Evolutionary conservation across 495 filamentous ascomycete genomes (phyloP).

Genomic region (Lophiostoma macrostomum): DNA sequence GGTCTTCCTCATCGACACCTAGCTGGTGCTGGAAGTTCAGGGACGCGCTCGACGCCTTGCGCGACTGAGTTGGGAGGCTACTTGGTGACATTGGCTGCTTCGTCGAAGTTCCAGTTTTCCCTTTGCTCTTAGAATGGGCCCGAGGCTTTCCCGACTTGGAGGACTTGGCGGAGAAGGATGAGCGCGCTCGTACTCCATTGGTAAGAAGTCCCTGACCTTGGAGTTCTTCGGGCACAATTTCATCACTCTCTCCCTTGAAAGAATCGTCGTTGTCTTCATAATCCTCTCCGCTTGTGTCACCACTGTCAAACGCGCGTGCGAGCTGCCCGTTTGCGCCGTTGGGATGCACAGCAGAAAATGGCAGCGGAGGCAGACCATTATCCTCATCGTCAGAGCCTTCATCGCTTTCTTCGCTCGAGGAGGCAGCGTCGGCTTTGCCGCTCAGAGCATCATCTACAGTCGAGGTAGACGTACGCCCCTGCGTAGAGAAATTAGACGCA

Average conservation of each 20-base stretch:
- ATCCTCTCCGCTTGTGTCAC: constrained; percentile 67
- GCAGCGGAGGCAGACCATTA: constrained; percentile 59
- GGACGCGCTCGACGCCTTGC: constrained; percentile 75
- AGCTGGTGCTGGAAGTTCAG: constrained; percentile 67
- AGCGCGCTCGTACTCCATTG: constrained; percentile 14
- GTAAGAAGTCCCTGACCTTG: constrained; percentile 17
- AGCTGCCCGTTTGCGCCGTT: constrained; percentile 52
- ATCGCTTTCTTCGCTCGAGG: constrained; percentile 79
- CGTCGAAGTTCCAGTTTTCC: constrained; percentile 14
- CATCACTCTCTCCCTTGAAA: constrained; percentile 54
- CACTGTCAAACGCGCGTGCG: constrained; percentile 65
- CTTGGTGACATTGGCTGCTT: constrained; percentile 65
- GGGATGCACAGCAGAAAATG: constrained; percentile 37
- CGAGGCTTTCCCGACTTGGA: constrained; percentile 37
- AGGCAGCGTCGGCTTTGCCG: constrained; percentile 78
- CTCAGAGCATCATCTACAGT: constrained; percentile 90
- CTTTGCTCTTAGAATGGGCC: constrained; percentile 35
- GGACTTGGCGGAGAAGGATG: constrained; percentile 22
- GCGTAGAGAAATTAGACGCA: constrained; percentile 74
- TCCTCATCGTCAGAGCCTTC: constrained; percentile 56
- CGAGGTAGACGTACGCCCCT: constrained; percentile 87
- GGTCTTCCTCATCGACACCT: constrained; percentile 79
- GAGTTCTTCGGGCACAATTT: constrained; percentile 33
- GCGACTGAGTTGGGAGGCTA: constrained; percentile 62
- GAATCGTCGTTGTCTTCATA: constrained; percentile 60